A percentile compares a stretch with the other conserved stretches of the same genome.
phyloP scores from a whole-genome alignment of 495 filamentous ascomycete genomes.

The Daldinia grandis region DNA sequence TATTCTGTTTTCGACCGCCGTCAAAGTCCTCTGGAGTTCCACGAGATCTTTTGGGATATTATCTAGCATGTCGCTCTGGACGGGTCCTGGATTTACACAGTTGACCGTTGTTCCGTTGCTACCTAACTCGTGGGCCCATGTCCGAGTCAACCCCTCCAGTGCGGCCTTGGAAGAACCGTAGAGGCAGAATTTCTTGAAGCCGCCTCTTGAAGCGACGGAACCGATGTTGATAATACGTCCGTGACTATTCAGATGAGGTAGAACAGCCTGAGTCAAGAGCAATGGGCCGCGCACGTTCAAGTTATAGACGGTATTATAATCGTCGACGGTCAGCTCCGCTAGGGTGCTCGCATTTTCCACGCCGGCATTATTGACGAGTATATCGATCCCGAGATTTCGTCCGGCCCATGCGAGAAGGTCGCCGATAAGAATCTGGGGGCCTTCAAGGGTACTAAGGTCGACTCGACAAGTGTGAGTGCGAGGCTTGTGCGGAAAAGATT shows the following conservation, averaged over 20 bases:
- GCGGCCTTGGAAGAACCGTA: slow-evolving; percentile 72
- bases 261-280: slow-evolving; percentile 65
- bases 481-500: slow-evolving; percentile 38
- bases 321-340: slow-evolving; percentile 61
- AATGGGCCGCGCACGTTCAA: slow-evolving; percentile 72
- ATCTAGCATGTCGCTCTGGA: slow-evolving; percentile 67
- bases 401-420: slow-evolving; percentile 21
- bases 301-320: slow-evolving; percentile 63
- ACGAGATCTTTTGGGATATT: slow-evolving; percentile 63
- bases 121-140: slow-evolving; percentile 69
- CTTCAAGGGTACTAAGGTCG: slow-evolving; percentile 30
- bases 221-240: slow-evolving; percentile 66
- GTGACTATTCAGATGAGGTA: slow-evolving; percentile 56
- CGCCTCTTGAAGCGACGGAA: slow-evolving; percentile 56
- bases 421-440: slow-evolving; percentile 14
- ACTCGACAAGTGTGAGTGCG: slow-evolving; percentile 13
- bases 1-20: slow-evolving; percentile 60
- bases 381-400: slow-evolving; percentile 62
- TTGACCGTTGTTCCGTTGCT: slow-evolving; percentile 70
- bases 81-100: slow-evolving; percentile 68
- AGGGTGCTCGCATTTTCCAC: slow-evolving; percentile 60
- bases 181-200: slow-evolving; percentile 50
- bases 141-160: slow-evolving; percentile 71
- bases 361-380: slow-evolving; percentile 69
- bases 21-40: slow-evolving; percentile 59